These are phyloP conservation scores for Linum trigynum DNA, from an alignment of 345 rosid species.

Conservation along the genomic window DNA sequence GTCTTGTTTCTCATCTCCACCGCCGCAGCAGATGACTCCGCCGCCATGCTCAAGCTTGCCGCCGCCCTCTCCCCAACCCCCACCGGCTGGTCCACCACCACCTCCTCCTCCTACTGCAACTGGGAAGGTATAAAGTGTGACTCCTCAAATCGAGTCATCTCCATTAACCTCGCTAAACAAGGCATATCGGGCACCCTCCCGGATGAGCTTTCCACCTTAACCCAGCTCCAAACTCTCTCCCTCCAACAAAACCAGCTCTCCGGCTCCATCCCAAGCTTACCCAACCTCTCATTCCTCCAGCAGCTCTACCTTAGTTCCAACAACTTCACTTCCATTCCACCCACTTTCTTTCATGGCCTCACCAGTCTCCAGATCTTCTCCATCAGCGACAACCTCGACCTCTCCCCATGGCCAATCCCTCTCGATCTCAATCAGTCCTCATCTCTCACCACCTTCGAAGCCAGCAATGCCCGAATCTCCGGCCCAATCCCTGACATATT, in stretches of 20 bases:
- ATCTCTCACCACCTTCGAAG: conserved; percentile 31
- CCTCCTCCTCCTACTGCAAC: conserved; percentile 28
- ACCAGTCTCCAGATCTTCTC: too few relatives aligned
- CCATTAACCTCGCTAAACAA: conserved; percentile 28
- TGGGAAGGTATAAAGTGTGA: conserved; percentile 57
- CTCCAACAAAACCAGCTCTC: conserved; percentile 42
- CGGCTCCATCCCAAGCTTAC: conserved; percentile 53
- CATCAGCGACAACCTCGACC: conserved; percentile 5
- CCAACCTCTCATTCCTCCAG: conserved; percentile 39
- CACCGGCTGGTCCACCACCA: conserved; percentile 40
- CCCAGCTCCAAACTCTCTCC: conserved; percentile 36
- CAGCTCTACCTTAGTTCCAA: conserved; percentile 36
- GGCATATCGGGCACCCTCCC: conserved; percentile 43
- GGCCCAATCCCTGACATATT: conserved; percentile 61
- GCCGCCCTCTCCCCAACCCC: conserved; percentile 37
- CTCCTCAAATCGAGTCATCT: conserved; percentile 31
- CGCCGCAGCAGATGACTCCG: conserved; percentile 41
- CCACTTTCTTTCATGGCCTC: conserved; percentile 43
- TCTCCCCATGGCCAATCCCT: conserved; percentile 55
- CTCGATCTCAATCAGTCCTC: conserved; percentile 35
- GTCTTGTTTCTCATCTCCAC: conserved; percentile 7
- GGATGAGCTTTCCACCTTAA: conserved; percentile 39
- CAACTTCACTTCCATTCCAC: conserved; percentile 40
- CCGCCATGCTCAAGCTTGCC: conserved; percentile 37
- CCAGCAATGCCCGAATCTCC: conserved; percentile 31